Base-by-base conservation (phyloP, 306 rosid species). In the Dalbergia cochinchinensis region DNA sequence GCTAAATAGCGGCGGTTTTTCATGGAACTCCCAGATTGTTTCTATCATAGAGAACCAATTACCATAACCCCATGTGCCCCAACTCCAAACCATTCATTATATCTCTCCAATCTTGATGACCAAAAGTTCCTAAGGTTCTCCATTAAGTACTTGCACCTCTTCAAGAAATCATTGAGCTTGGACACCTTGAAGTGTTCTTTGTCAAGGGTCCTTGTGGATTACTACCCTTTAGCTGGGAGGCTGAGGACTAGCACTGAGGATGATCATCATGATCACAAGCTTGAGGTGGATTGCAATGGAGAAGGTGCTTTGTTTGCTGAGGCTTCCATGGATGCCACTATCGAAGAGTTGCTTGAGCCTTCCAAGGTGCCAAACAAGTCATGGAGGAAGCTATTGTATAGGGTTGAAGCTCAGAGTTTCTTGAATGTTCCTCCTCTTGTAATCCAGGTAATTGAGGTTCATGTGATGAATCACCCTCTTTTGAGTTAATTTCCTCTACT, bases 201-300 rank as follows among this genome's bases (percentile, higher is more conserved):
- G 37, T 83, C 97, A 0, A 84, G 85, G 82, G 89, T 84, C 77
- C 86, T 95, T 0, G 96, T 91, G 13, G 82, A 85, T 74, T 95
- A 95, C 82, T 92, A 95, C 89, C 99, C 99, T 10, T 71, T 92
- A 33, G 96, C 97, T 34, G 99, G 99, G 10, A 85, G 97, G 59
- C 72, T 95, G 83, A 88, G 84, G 41, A 61, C 19, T 64, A 54
- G 74, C 20, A 45, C 69, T 35, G 69, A 73, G 8, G 71, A 83
- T 19, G 71, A 82, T 34, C 94, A 91, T 80, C 85, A 81, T 34
- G 95, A 91, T 80, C 85, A 81, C 45, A 95, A 92, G 85, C 90
- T 95, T 11, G 87, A 87, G 58, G 91, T 94, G 31, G 92, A 90
- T 79, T 94, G 99, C 68, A 94, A 92, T 78, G 97, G 86, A 57